A percentile compares a stretch with the other conserved stretches of the same genome.
Conservation (phyloP, 768 basidiomycete species). For the Mycena venus region DNA sequence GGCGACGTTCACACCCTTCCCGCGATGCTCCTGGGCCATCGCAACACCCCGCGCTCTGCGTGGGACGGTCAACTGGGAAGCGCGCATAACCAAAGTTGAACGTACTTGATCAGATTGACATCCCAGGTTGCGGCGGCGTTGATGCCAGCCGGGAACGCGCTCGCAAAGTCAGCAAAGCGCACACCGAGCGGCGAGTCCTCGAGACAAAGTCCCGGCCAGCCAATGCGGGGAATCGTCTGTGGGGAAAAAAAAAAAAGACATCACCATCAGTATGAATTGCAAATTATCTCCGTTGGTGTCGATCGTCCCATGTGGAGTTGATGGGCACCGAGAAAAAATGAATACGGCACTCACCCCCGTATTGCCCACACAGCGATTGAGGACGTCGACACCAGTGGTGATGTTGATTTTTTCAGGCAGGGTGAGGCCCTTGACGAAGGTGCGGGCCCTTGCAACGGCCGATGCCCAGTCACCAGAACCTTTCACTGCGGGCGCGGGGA, state of each 20-base stretch:
- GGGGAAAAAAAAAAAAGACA: not conserved
- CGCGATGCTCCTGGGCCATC: conserved; percentile 73
- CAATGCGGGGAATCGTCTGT: conserved; percentile 42
- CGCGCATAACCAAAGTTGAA: not conserved
- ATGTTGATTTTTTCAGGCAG: conserved; percentile 45
- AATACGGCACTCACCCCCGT: conserved; percentile 20
- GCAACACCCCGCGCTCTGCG: conserved; percentile 64
- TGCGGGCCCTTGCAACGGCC: conserved; percentile 8
- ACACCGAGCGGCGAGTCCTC: conserved; percentile 71
- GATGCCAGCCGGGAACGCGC: conserved; percentile 72
- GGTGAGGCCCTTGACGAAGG: conserved; percentile 33
- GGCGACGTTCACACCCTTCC: conserved; percentile 59
- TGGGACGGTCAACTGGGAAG: conserved; percentile 62
- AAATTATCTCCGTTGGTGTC: not conserved
- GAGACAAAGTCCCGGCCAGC: conserved; percentile 38
- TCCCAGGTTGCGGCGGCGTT: conserved; percentile 72
- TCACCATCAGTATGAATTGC: not conserved
- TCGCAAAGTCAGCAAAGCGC: conserved; percentile 65
- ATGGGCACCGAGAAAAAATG: not conserved
- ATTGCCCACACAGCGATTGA: conserved; percentile 39
- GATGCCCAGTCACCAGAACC: conserved; percentile 16
- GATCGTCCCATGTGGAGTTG: not conserved
- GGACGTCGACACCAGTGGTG: conserved; percentile 40
- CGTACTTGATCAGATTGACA: not conserved
- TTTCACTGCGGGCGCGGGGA: conserved; percentile 14